Evolutionary conservation across 768 basidiomycete genomes (phyloP).

Genomic region (Gloeopeniophorella convolvens): DNA sequence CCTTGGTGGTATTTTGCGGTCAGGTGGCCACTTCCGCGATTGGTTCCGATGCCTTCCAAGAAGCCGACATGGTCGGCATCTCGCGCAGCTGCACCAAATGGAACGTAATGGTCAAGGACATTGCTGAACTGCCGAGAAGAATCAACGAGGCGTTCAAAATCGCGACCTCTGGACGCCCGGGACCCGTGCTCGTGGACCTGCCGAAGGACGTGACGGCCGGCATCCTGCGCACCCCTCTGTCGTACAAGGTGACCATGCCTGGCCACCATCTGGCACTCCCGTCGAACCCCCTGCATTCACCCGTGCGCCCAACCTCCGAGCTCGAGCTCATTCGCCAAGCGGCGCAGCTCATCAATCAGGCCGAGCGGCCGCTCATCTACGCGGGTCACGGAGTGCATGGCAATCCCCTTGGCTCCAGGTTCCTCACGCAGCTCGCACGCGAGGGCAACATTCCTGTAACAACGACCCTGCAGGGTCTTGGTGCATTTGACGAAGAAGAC

Average conservation of each 20-base stretch:
- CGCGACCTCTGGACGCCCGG: conserved; percentile 93
- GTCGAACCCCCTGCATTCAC: conserved; percentile 57
- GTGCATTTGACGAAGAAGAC: conserved; percentile 89
- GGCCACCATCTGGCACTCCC: conserved; percentile 70
- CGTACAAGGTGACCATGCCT: conserved; percentile 81
- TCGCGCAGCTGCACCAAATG: conserved; percentile 97
- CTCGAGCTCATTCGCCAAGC: conserved; percentile 68
- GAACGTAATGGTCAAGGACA: conserved; percentile 99
- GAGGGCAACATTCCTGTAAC: conserved; percentile 95
- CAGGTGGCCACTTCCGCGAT: conserved; percentile 99
- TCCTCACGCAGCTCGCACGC: conserved; percentile 72
- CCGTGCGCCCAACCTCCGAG: conserved; percentile 40
- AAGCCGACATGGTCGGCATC: conserved; percentile 95
- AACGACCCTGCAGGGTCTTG: conserved; percentile 93
- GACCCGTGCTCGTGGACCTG: conserved; percentile 95
- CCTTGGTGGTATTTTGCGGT: conserved; percentile 91
- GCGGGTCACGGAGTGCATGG: conserved; percentile 88
- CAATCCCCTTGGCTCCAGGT: conserved; percentile 71
- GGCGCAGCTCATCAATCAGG: conserved; percentile 85
- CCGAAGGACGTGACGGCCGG: conserved; percentile 99
- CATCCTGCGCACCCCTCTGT: conserved; percentile 77
- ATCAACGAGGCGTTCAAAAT: conserved; percentile 99
- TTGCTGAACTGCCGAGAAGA: conserved; percentile 86
- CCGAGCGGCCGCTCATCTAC: conserved; percentile 87
- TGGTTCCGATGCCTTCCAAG: conserved; percentile 98